phyloP scores from a whole-genome alignment of 179 eudicot genomes.

The Drosera spatulata region DNA sequence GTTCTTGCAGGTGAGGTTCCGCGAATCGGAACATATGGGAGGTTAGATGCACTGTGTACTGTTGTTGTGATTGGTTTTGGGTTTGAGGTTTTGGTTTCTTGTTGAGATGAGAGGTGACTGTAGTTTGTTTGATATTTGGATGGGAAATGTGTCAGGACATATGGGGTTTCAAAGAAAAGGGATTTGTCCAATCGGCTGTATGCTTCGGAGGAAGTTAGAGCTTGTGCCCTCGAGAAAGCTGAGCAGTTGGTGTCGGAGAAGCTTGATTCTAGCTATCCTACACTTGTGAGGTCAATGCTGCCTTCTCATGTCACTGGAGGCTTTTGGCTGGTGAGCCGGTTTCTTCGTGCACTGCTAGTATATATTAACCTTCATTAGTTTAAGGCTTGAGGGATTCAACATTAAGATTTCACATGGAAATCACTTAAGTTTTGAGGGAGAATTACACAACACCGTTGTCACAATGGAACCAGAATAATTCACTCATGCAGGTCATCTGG shows the following conservation, averaged over 20 bases:
- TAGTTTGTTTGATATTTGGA: too few relatives aligned
- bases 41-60: constrained; percentile 2
- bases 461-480: too few relatives aligned
- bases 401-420: too few relatives aligned
- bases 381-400: too few relatives aligned
- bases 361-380: too few relatives aligned
- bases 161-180: constrained; percentile 30
- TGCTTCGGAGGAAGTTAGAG: constrained; percentile 70
- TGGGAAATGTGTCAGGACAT: constrained; percentile 13
- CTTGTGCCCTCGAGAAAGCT: constrained; percentile 39
- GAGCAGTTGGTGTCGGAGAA: constrained; percentile 29
- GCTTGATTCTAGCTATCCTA: constrained; percentile 41
- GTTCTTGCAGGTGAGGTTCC: constrained; percentile 12
- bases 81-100: too few relatives aligned
- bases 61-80: too few relatives aligned
- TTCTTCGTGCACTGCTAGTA: too few relatives aligned
- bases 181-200: constrained; percentile 46
- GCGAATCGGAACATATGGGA: constrained; percentile 18
- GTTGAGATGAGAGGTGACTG: too few relatives aligned
- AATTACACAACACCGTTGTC: too few relatives aligned
- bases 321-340: constrained; percentile 65
- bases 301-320: constrained; percentile 86
- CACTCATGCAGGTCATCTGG: too few relatives aligned
- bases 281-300: constrained; percentile 71
- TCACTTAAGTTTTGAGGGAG: too few relatives aligned